phyloP scores from a whole-genome alignment of 352 stramenopile species.

The Globisporangium lucens region DNA sequence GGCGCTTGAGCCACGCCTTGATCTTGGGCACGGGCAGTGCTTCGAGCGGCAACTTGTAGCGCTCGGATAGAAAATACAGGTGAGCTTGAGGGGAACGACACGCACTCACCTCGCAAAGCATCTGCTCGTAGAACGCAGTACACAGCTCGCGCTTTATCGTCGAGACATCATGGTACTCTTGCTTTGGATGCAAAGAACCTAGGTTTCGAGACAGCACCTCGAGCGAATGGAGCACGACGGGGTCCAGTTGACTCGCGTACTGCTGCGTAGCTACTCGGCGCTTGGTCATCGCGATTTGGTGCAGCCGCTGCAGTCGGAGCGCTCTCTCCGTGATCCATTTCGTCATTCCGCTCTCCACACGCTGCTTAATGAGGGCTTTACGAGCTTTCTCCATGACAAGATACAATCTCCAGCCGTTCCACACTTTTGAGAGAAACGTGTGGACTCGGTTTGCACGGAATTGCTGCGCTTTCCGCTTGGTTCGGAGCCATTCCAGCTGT shows the following conservation, averaged over 20 bases:
- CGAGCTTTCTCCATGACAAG: not conserved
- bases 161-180: not conserved
- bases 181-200: not conserved
- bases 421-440: slow-evolving; percentile 7
- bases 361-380: not conserved
- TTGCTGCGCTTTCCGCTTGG: slow-evolving; percentile 9
- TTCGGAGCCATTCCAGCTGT: not conserved
- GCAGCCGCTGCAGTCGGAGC: slow-evolving; percentile 3
- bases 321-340: slow-evolving; percentile 15
- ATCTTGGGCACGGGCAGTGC: slow-evolving; percentile 27
- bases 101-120: slow-evolving; percentile 27
- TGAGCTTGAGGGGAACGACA: slow-evolving; percentile 30
- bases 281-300: not conserved
- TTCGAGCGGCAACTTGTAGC: slow-evolving; percentile 30
- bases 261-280: not conserved
- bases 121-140: slow-evolving; percentile 5
- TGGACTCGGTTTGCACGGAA: slow-evolving; percentile 11
- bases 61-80: slow-evolving; percentile 25
- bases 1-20: slow-evolving; percentile 25
- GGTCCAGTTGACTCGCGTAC: slow-evolving; percentile 3
- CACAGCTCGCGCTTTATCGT: not conserved
- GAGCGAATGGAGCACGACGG: not conserved
- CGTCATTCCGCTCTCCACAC: slow-evolving; percentile 16
- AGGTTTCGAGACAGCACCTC: not conserved
- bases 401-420: not conserved